Percentiles rank a stretch among this genome's conserved stretches.
phyloP scores from a whole-genome alignment of 345 rosid species.

The Salix udensis region DNA sequence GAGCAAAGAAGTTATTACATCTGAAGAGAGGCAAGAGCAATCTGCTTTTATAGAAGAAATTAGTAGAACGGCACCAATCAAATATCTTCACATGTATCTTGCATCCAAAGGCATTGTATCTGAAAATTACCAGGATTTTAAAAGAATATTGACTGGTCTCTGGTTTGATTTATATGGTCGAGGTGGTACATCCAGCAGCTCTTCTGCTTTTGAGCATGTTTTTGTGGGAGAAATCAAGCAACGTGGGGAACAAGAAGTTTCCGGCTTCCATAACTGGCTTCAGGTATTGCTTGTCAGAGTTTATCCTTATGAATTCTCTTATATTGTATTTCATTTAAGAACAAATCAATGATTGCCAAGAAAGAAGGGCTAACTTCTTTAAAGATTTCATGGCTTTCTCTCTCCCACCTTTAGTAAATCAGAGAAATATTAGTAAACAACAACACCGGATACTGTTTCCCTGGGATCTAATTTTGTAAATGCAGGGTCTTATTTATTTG shows the following conservation, averaged over 20 bases:
- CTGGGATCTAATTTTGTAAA: too few relatives aligned
- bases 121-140: slow-evolving; percentile 63
- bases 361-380: too few relatives aligned
- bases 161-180: slow-evolving; percentile 89
- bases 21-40: slow-evolving; percentile 89
- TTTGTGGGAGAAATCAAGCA: slow-evolving; percentile 94
- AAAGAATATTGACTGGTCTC: slow-evolving; percentile 57
- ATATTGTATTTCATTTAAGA: not conserved
- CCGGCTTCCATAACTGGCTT: slow-evolving; percentile 96
- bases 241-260: slow-evolving; percentile 63
- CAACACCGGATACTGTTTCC: too few relatives aligned
- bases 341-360: too few relatives aligned
- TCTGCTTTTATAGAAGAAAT: slow-evolving; percentile 87
- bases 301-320: not conserved
- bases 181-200: slow-evolving; percentile 72
- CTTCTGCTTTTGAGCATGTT: slow-evolving; percentile 97
- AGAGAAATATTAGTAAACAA: too few relatives aligned
- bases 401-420: too few relatives aligned
- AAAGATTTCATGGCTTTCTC: too few relatives aligned
- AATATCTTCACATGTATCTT: slow-evolving; percentile 78
- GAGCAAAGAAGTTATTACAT: slow-evolving; percentile 68
- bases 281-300: slow-evolving; percentile 46
- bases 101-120: slow-evolving; percentile 53
- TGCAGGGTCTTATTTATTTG: not conserved
- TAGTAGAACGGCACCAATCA: slow-evolving; percentile 78